A percentile compares a stretch with the other conserved stretches of the same genome.
Evolutionary conservation across 1,139 yeast species (phyloP).

Genomic region (Saccharomyces hybrid): DNA sequence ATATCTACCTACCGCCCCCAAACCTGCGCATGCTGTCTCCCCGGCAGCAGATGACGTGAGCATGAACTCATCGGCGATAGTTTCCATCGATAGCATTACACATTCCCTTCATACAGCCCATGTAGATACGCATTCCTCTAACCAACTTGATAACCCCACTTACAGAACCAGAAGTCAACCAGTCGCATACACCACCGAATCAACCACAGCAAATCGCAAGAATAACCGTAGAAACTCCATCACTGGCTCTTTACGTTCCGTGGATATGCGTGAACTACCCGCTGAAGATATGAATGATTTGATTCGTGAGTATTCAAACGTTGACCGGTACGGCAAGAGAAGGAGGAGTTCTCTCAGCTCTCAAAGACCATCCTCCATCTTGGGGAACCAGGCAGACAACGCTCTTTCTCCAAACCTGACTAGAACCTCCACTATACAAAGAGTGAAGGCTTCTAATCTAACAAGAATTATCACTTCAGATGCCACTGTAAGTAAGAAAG

Average conservation of each 20-base stretch:
- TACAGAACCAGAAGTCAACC: slow-evolving; percentile 18
- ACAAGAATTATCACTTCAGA: slow-evolving; percentile 19
- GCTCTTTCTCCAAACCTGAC: background rate
- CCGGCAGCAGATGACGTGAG: background rate
- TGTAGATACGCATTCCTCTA: background rate
- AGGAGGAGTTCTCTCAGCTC: slow-evolving; percentile 14
- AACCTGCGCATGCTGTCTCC: background rate
- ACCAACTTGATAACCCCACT: background rate
- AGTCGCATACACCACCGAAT: slow-evolving; percentile 14
- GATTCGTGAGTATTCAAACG: slow-evolving; percentile 53
- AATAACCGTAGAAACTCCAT: background rate
- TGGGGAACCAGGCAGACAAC: background rate
- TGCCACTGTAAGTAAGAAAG: slow-evolving; percentile 13
- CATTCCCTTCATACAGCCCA: background rate
- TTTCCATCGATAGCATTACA: background rate
- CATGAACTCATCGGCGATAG: background rate
- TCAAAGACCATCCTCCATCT: slow-evolving; percentile 4
- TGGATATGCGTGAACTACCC: slow-evolving; percentile 5
- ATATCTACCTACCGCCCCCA: background rate
- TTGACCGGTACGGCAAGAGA: slow-evolving; percentile 27
- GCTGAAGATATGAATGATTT: slow-evolving; percentile 42
- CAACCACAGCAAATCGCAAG: slow-evolving; percentile 2
- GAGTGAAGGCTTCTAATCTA: slow-evolving; percentile 8
- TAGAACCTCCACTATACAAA: slow-evolving; percentile 2
- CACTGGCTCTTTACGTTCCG: slow-evolving; percentile 6